Conservation (phyloP, 805 yeast species). For the Myxozyma monticola region DNA sequence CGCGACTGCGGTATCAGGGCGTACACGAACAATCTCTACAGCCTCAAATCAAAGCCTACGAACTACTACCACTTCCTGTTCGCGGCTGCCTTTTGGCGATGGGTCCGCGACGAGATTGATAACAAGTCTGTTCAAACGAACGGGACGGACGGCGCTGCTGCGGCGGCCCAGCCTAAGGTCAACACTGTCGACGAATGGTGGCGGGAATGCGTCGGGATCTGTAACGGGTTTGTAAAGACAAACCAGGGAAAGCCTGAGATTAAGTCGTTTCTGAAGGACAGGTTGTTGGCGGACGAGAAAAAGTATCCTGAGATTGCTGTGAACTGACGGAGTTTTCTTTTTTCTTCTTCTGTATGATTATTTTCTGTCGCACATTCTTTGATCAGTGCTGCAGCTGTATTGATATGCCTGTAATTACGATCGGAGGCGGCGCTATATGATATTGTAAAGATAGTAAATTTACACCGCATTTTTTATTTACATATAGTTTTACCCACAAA, state of each 20-base stretch:
- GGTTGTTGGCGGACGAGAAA: slow-evolving; percentile 21
- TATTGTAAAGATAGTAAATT: neutral
- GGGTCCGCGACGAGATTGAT: slow-evolving; percentile 29
- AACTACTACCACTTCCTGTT: slow-evolving; percentile 27
- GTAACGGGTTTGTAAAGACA: slow-evolving; percentile 22
- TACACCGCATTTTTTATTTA: too few species aligned
- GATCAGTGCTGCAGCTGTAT: too few species aligned
- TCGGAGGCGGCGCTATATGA: too few species aligned
- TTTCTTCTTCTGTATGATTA: neutral
- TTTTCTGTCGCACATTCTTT: neutral
- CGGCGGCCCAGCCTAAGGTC: slow-evolving; percentile 1
- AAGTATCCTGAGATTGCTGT: slow-evolving; percentile 21
- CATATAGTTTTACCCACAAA: too few species aligned
- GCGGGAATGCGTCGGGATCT: slow-evolving; percentile 25
- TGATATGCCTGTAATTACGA: neutral
- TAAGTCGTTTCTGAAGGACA: slow-evolving; percentile 24
- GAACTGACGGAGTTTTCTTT: neutral
- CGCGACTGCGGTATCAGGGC: slow-evolving; percentile 24
- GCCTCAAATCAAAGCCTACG: slow-evolving; percentile 18
- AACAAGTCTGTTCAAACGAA: slow-evolving; percentile 10
- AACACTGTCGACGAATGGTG: slow-evolving; percentile 27
- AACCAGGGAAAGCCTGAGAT: slow-evolving; percentile 11
- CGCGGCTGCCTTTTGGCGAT: slow-evolving; percentile 31
- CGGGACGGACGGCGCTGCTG: neutral
- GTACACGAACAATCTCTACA: slow-evolving; percentile 23